A percentile compares a stretch with the other conserved stretches of the same genome.
phyloP scores from a whole-genome alignment of 352 stramenopile species.

The Pythium aquatile region DNA sequence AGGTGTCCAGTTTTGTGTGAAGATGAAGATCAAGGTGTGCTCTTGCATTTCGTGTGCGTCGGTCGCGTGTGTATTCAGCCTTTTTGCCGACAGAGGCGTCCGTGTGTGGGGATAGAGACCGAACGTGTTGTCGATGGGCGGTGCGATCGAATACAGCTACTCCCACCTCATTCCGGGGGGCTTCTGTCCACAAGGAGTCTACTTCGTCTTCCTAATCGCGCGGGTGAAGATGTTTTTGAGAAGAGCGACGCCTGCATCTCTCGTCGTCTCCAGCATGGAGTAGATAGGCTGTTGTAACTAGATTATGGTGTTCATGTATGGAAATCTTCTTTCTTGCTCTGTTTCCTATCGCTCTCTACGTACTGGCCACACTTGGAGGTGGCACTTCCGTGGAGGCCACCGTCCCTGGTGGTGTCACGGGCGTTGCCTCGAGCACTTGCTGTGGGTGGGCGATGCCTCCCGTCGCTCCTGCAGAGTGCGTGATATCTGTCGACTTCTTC shows the following conservation, averaged over 20 bases:
- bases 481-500: slow-evolving; percentile 52
- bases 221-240: neutral
- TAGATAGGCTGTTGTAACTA: slow-evolving; percentile 3
- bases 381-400: slow-evolving; percentile 14
- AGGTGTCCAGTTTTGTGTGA: slow-evolving; percentile 8
- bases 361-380: slow-evolving; percentile 8
- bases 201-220: neutral
- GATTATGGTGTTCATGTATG: slow-evolving; percentile 4
- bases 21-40: slow-evolving; percentile 2
- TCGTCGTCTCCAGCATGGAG: neutral
- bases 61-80: neutral
- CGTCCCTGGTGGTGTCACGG: slow-evolving; percentile 17
- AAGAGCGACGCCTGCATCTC: neutral
- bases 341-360: neutral
- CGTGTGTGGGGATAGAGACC: neutral
- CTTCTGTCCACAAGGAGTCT: neutral
- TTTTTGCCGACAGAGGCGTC: neutral
- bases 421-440: slow-evolving; percentile 24
- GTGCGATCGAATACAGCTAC: neutral
- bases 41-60: slow-evolving; percentile 3
- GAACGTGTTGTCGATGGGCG: neutral
- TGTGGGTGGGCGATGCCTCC: slow-evolving; percentile 20
- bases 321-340: neutral
- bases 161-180: neutral
- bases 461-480: slow-evolving; percentile 19